These are phyloP conservation scores for Cicer bijugum DNA, from an alignment of 306 rosid species.

Conservation along the genomic window DNA sequence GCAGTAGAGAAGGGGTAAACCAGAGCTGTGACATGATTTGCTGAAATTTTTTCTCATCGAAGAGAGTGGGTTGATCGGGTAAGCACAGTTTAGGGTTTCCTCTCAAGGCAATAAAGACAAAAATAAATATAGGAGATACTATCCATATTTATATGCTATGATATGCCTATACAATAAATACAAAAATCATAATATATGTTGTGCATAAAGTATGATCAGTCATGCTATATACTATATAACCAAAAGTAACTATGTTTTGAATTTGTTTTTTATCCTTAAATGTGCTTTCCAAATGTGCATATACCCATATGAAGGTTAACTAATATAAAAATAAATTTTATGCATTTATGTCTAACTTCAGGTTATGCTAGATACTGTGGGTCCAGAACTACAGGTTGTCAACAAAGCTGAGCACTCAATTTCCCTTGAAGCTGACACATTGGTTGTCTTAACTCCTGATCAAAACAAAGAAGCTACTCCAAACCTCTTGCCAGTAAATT, in stretches of 20 bases:
- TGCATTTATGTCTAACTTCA: constrained; percentile 45
- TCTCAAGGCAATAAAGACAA: too few relatives aligned
- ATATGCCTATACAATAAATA: too few relatives aligned
- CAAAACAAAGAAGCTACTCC: constrained; percentile 70
- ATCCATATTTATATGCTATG: too few relatives aligned
- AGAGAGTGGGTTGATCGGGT: too few relatives aligned
- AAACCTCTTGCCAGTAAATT: constrained; percentile 77
- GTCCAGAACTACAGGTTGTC: constrained; percentile 85
- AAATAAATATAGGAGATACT: too few relatives aligned
- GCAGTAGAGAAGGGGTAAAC: too few relatives aligned
- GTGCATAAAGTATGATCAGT: constrained; percentile 11
- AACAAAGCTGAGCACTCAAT: constrained; percentile 72
- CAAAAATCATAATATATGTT: too few relatives aligned
- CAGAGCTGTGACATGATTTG: too few relatives aligned
- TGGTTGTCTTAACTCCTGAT: constrained; percentile 79
- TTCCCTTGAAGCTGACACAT: constrained; percentile 69
- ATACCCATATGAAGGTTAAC: constrained; percentile 24
- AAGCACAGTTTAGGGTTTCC: too few relatives aligned
- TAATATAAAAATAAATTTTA: constrained; percentile 6
- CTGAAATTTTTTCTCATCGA: too few relatives aligned
- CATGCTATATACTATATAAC: neutral
- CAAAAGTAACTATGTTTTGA: too few relatives aligned
- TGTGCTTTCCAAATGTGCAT: neutral
- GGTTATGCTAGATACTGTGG: constrained; percentile 91
- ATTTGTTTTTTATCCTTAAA: neutral